phyloP scores from a whole-genome alignment of 2,329 filamentous ascomycete species.

The Atkinsonella texensis region DNA sequence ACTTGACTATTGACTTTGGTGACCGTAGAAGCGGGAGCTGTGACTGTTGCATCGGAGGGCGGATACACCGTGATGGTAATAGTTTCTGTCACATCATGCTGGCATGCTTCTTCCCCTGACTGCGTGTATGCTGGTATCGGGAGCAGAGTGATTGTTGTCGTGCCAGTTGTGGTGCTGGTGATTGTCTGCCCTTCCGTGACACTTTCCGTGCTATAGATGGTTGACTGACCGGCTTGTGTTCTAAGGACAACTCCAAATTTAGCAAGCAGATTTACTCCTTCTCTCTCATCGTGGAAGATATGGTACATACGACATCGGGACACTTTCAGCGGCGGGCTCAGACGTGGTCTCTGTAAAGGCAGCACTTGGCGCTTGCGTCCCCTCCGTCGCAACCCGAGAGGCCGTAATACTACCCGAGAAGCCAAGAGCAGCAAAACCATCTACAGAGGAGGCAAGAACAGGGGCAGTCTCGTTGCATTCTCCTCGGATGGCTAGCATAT shows the following conservation, averaged over 20 bases:
- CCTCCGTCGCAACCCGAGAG: conserved; percentile 4
- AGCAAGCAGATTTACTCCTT: neutral
- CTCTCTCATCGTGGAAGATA: too few species aligned
- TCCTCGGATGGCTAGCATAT: conserved; percentile 12
- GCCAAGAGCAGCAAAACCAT: conserved; percentile 7
- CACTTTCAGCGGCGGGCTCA: conserved; percentile 11
- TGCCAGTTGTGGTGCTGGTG: conserved; percentile 12
- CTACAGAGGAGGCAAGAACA: conserved; percentile 4
- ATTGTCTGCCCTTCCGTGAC: conserved; percentile 1
- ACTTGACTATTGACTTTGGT: conserved; percentile 15
- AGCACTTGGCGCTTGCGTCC: conserved; percentile 1
- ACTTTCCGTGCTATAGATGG: conserved; percentile 18
- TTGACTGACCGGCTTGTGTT: conserved; percentile 21
- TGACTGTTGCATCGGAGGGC: conserved; percentile 15
- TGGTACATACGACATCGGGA: conserved; percentile 23
- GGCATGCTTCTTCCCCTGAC: conserved; percentile 12
- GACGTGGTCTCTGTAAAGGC: neutral
- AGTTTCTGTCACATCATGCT: conserved; percentile 4
- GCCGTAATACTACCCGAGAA: conserved; percentile 9
- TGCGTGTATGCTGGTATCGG: conserved; percentile 14
- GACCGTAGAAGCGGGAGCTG: conserved; percentile 12
- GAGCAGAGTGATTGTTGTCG: conserved; percentile 12
- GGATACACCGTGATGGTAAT: conserved; percentile 7
- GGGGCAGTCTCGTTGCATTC: conserved; percentile 10
- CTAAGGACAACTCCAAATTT: conserved; percentile 7